A percentile compares a stretch with the other conserved stretches of the same genome.
Evolutionary conservation across 768 basidiomycete genomes (phyloP).

Genomic region (Butyriboletus loyo): DNA sequence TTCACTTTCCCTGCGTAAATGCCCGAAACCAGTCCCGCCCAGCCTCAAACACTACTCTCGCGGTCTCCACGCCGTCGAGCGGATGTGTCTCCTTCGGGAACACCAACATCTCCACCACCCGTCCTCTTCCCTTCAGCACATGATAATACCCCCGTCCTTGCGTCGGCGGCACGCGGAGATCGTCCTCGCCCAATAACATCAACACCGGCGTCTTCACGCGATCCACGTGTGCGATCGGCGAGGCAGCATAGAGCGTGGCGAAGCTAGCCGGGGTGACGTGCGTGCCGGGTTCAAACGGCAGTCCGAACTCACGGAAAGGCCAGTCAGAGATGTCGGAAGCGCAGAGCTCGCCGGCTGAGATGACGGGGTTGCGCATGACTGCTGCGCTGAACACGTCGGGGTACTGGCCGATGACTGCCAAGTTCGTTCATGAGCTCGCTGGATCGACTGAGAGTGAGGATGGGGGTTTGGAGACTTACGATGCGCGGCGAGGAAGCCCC

Average conservation of each 20-base stretch:
- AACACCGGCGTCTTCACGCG: conserved; percentile 52
- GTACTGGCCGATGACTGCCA: conserved; percentile 57
- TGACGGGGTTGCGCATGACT: conserved; percentile 68
- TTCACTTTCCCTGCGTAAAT: conserved; percentile 9
- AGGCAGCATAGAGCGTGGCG: conserved; percentile 42
- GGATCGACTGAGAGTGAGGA: neutral
- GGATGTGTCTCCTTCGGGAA: conserved; percentile 65
- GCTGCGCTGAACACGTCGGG: conserved; percentile 62
- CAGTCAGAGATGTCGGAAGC: conserved; percentile 71
- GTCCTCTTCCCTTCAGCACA: conserved; percentile 47
- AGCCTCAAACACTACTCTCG: conserved; percentile 51
- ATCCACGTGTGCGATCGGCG: conserved; percentile 56
- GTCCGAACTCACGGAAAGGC: conserved; percentile 43
- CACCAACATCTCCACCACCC: conserved; percentile 53
- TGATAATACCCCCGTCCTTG: conserved; percentile 67
- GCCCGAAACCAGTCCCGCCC: conserved; percentile 47
- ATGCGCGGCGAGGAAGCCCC: conserved; percentile 61
- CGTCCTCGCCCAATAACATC: conserved; percentile 56
- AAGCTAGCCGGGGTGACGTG: conserved; percentile 47
- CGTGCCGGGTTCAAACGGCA: conserved; percentile 32
- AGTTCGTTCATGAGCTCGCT: neutral
- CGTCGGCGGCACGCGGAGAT: conserved; percentile 59
- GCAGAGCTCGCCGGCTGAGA: conserved; percentile 53
- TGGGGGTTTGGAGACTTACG: conserved; percentile 36
- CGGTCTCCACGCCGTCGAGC: conserved; percentile 60